phyloP scores from a whole-genome alignment of 345 rosid genomes.

The Stellera chamaejasme region DNA sequence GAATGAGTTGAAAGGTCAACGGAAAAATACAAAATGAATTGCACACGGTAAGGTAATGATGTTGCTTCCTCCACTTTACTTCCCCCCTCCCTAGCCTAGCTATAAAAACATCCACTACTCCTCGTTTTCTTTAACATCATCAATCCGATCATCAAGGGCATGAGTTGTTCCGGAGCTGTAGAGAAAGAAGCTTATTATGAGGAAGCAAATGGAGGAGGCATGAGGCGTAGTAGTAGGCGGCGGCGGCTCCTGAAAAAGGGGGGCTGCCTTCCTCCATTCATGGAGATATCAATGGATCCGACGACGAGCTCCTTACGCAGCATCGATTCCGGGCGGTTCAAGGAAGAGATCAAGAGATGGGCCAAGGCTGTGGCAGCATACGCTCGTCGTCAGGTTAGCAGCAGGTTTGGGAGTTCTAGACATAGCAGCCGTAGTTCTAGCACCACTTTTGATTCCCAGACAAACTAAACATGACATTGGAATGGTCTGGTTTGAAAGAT shows the following conservation, averaged over 20 bases:
- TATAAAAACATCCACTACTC: not conserved
- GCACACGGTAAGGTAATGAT: not conserved
- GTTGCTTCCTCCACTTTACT: constrained; percentile 17
- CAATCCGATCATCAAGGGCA: not conserved
- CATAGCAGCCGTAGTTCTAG: not conserved
- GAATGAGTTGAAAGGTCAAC: no score
- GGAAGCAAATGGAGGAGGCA: not conserved
- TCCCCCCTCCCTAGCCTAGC: not conserved
- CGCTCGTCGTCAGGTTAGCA: constrained; percentile 69
- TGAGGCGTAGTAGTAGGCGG: constrained; percentile 8
- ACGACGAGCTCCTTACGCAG: constrained; percentile 34
- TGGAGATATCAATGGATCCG: constrained; percentile 34
- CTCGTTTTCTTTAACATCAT: not conserved
- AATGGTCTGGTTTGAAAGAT: no score
- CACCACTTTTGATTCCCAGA: not conserved
- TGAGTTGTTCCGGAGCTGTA: not conserved
- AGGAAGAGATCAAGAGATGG: constrained; percentile 72
- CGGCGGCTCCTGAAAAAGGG: constrained; percentile 10
- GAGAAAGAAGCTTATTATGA: not conserved
- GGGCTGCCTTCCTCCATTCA: constrained; percentile 40
- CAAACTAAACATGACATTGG: not conserved
- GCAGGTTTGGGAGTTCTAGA: constrained; percentile 24
- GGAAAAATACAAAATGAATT: no score
- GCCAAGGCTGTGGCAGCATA: constrained; percentile 68
- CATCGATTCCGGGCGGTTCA: constrained; percentile 56